These are phyloP conservation scores for Pontederia paniculata DNA, from an alignment of 176 grass and related monocot species.

Conservation along the genomic window DNA sequence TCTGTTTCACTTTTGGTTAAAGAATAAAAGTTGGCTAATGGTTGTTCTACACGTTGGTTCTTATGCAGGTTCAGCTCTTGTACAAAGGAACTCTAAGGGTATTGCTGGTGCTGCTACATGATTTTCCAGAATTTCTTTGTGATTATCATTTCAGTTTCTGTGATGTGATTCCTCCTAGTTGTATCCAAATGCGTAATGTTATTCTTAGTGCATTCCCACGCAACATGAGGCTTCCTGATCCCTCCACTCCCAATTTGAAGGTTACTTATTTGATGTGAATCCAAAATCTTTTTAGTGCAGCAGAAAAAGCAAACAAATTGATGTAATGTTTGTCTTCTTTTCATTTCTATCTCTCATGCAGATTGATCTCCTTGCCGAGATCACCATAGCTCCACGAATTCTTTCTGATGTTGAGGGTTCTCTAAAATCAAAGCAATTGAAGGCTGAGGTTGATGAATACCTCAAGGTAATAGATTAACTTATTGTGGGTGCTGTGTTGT, in stretches of 20 bases:
- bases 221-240: slow-evolving; percentile 97
- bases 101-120: slow-evolving; percentile 86
- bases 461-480: slow-evolving; percentile 50
- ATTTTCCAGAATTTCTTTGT: slow-evolving; percentile 96
- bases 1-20: not conserved
- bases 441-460: slow-evolving; percentile 83
- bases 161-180: slow-evolving; percentile 86
- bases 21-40: not conserved
- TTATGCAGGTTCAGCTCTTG: slow-evolving; percentile 58
- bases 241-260: slow-evolving; percentile 94
- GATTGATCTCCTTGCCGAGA: slow-evolving; percentile 96
- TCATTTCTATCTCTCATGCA: slow-evolving; percentile 26
- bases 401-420: slow-evolving; percentile 78
- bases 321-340: slow-evolving; percentile 14
- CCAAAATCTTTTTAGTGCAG: not conserved
- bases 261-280: slow-evolving; percentile 31
- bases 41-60: not conserved
- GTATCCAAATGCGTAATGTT: slow-evolving; percentile 98
- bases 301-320: not conserved
- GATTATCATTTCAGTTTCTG: slow-evolving; percentile 98
- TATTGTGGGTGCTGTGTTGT: slow-evolving; percentile 2
- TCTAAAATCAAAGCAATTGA: slow-evolving; percentile 82
- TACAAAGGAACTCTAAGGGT: slow-evolving; percentile 91
- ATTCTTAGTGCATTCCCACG: slow-evolving; percentile 98
- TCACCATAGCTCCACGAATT: slow-evolving; percentile 62